These are phyloP conservation scores for Achaetomiella virescens DNA, from an alignment of 495 filamentous ascomycete genomes.

Conservation along the genomic window DNA sequence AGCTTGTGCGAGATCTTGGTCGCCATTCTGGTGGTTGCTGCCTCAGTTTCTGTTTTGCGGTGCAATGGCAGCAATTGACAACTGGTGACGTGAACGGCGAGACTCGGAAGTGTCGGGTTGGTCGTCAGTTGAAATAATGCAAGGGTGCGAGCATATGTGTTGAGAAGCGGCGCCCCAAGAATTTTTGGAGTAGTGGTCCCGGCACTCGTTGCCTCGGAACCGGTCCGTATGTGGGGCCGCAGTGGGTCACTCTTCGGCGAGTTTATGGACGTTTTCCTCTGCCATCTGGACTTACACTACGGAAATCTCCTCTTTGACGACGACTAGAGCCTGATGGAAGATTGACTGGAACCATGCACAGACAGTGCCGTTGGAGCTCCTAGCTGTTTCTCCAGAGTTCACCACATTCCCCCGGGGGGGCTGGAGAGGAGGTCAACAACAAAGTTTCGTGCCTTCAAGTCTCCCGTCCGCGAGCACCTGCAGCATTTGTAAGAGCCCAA, in stretches of 20 bases:
- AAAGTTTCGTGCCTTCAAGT: neutral
- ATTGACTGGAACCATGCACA: neutral
- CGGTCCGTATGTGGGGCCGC: too few species aligned
- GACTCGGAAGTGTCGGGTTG: too few species aligned
- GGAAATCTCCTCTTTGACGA: conserved; percentile 1
- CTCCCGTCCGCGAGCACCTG: neutral
- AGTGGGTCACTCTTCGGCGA: neutral
- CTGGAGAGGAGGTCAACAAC: neutral
- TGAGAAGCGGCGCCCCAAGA: too few species aligned
- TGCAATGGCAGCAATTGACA: neutral
- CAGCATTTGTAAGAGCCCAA: neutral
- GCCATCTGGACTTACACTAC: neutral
- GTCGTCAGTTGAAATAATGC: too few species aligned
- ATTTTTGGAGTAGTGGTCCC: too few species aligned
- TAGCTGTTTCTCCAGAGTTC: neutral
- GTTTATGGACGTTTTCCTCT: neutral
- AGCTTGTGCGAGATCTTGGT: conserved; percentile 37
- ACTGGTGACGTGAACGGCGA: too few species aligned
- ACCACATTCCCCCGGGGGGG: neutral
- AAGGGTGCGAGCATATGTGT: too few species aligned
- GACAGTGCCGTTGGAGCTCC: neutral
- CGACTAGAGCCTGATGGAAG: neutral
- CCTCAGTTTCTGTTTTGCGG: neutral
- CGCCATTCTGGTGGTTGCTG: too few species aligned
- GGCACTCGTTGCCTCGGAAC: too few species aligned